These are phyloP conservation scores for Athelia sp. DNA, from an alignment of 1,284 basidiomycete species.

Conservation along the genomic window DNA sequence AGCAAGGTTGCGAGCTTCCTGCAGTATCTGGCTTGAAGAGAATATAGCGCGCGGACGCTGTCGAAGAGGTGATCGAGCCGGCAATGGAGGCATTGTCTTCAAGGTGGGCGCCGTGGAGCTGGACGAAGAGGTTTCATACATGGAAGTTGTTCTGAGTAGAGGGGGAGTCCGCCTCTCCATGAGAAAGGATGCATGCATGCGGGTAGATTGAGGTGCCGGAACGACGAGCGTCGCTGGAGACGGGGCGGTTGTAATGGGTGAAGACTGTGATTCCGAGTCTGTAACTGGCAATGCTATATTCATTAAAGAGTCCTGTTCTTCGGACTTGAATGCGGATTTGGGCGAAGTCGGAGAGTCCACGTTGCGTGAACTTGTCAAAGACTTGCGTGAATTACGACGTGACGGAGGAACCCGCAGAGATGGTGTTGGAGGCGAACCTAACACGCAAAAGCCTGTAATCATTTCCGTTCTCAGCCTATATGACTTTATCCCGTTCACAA, in stretches of 20 bases:
- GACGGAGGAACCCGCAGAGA: no score
- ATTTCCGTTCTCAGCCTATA: no score
- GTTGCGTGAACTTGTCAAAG: no score
- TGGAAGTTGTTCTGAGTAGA: neutral
- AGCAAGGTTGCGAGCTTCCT: neutral
- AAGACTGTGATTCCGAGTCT: no score
- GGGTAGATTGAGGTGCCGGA: neutral
- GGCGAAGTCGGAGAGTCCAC: no score
- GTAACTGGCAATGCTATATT: neutral
- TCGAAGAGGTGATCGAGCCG: neutral
- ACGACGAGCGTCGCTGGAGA: neutral
- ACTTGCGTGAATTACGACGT: no score
- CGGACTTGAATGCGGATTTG: no score
- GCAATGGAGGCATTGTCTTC: neutral
- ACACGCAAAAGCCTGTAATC: no score
- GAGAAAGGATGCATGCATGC: neutral
- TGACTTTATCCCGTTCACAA: no score
- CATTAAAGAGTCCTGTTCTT: neutral
- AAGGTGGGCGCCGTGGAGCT: neutral
- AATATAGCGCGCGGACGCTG: neutral
- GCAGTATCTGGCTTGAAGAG: neutral
- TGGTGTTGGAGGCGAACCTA: no score
- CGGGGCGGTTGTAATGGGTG: no score
- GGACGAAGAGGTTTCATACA: neutral
- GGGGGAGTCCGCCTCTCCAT: neutral